Percentiles rank a stretch among this genome's conserved stretches.
Evolutionary conservation across 768 basidiomycete genomes (phyloP).

Genomic region (Agaricus blazei): DNA sequence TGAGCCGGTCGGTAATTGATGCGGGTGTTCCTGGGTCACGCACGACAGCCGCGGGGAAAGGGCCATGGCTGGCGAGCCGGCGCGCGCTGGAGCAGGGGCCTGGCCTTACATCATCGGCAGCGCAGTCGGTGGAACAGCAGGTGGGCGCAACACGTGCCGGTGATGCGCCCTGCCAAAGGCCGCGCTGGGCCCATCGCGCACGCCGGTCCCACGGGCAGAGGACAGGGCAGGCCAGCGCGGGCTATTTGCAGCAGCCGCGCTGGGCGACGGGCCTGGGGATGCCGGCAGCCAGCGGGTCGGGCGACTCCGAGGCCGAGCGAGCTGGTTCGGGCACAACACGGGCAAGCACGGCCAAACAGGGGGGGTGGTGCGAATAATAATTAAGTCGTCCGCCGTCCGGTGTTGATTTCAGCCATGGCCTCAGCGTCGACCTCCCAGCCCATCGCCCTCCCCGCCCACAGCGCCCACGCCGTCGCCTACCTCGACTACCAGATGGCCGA

Average conservation of each 20-base stretch:
- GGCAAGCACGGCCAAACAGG: not conserved
- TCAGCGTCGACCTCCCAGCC: constrained; percentile 31
- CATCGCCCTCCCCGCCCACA: constrained; percentile 38
- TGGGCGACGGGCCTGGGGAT: not conserved
- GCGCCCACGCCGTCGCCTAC: constrained; percentile 23
- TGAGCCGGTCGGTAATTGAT: no score
- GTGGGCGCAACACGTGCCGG: no score
- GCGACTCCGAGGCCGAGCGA: not conserved
- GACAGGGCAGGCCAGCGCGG: not conserved
- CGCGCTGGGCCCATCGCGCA: no score
- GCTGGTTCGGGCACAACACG: constrained; percentile 2
- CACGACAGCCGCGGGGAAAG: no score
- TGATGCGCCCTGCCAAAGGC: no score
- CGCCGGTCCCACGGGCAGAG: no score
- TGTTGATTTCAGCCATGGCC: constrained; percentile 5
- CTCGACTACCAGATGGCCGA: constrained; percentile 32
- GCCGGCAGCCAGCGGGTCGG: not conserved
- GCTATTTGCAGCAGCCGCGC: not conserved
- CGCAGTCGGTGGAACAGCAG: no score
- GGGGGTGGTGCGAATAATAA: not conserved
- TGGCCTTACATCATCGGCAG: no score
- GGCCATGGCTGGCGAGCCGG: no score
- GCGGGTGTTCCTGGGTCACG: no score
- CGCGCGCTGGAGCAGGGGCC: no score
- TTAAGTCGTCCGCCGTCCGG: no score